Percentiles rank a stretch among this genome's conserved stretches.
Evolutionary conservation across 306 rosid species (phyloP).

Genomic region (Corylus heterophylla): DNA sequence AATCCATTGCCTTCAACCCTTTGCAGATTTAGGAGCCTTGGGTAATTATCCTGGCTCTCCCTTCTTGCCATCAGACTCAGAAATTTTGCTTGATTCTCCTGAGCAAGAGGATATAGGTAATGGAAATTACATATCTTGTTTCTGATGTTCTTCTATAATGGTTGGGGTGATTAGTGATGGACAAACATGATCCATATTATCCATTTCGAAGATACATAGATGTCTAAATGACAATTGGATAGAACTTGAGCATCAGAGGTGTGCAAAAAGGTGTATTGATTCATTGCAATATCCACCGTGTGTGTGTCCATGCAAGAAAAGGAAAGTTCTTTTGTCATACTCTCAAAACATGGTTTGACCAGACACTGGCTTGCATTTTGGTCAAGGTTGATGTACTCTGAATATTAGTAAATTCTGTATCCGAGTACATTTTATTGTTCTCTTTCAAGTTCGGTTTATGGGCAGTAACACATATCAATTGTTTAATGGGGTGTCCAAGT

Average conservation of each 20-base stretch:
- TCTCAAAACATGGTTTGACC: not conserved
- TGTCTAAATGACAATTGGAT: not conserved
- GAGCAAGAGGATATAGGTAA: constrained; percentile 96
- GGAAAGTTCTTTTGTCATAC: not conserved
- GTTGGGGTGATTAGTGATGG: constrained; percentile 14
- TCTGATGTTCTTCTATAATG: not conserved
- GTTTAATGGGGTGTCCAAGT: not conserved
- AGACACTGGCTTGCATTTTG: not conserved
- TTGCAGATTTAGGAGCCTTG: constrained; percentile 92
- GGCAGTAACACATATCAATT: not conserved
- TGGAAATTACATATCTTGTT: not conserved
- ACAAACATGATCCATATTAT: constrained; percentile 6
- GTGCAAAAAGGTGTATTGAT: not conserved
- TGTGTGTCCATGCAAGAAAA: not conserved
- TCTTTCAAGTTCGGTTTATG: not conserved
- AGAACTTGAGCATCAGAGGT: not conserved
- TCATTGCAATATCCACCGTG: not conserved
- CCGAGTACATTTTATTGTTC: not conserved
- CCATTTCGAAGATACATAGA: not conserved
- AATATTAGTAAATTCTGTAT: not conserved
- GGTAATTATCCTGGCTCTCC: constrained; percentile 96
- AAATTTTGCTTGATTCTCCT: constrained; percentile 86
- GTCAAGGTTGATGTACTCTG: not conserved
- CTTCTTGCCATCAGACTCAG: constrained; percentile 90
- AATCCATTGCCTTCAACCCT: constrained; percentile 12